A percentile compares a stretch with the other conserved stretches of the same genome.
These are phyloP conservation scores for Lagenidium giganteum DNA, from an alignment of 352 stramenopile species.

Conservation along the genomic window DNA sequence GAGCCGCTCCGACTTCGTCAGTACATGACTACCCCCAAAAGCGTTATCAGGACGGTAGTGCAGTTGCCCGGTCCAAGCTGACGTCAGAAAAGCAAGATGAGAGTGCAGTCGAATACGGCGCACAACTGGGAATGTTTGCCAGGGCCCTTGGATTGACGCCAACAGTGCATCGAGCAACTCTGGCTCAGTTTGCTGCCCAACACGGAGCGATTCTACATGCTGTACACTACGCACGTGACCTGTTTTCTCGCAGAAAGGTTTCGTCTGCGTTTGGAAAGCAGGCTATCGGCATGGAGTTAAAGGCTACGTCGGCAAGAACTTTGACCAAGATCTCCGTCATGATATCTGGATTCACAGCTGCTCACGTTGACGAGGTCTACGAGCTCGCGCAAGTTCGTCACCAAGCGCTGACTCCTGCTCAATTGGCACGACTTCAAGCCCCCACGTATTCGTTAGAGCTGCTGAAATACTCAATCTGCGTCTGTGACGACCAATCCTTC, in stretches of 20 bases:
- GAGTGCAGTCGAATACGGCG: no score
- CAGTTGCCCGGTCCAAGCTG: no score
- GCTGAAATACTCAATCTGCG: conserved; percentile 37
- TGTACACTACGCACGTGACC: conserved; percentile 44
- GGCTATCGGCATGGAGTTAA: no score
- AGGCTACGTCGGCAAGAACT: conserved; percentile 7
- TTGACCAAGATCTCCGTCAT: conserved; percentile 32
- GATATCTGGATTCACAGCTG: conserved; percentile 34
- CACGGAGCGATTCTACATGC: conserved; percentile 44
- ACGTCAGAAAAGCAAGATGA: no score
- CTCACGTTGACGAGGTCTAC: conserved; percentile 33
- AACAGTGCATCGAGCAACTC: no score
- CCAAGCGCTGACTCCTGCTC: conserved; percentile 5
- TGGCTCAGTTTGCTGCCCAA: no score
- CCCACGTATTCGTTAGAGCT: conserved; percentile 36
- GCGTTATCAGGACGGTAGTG: no score
- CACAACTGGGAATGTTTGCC: no score
- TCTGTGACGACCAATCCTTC: conserved; percentile 33
- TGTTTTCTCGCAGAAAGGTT: conserved; percentile 56
- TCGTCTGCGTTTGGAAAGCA: no score
- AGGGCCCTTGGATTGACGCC: no score
- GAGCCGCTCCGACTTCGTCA: no score
- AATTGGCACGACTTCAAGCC: conserved; percentile 28
- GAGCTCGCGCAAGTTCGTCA: not conserved
- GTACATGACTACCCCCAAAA: no score